A percentile compares a stretch with the other conserved stretches of the same genome.
Conservation (phyloP, 495 filamentous ascomycete species). For the Choiromyces venosus region DNA sequence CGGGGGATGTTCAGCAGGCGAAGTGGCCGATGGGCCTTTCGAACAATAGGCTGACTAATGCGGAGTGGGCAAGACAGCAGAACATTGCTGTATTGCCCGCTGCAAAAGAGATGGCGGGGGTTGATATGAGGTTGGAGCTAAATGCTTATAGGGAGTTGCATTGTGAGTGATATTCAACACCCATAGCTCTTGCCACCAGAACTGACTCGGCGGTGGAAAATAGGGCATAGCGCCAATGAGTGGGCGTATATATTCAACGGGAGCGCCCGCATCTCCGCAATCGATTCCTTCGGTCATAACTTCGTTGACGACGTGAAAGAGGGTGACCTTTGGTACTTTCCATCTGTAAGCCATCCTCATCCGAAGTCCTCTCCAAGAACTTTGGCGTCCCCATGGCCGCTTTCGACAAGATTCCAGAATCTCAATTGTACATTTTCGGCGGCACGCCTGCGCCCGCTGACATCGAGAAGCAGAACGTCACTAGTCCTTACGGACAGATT, state of each 20-base stretch:
- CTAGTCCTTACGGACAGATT: conserved; percentile 49
- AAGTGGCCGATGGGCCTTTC: conserved; percentile 64
- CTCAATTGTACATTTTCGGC: conserved; percentile 59
- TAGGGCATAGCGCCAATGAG: conserved; percentile 57
- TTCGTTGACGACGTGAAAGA: conserved; percentile 58
- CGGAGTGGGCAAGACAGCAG: conserved; percentile 62
- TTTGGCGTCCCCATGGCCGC: conserved; percentile 55
- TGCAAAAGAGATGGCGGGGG: conserved; percentile 63
- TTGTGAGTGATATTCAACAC: conserved; percentile 41
- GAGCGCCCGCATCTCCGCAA: conserved; percentile 52
- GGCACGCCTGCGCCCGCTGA: conserved; percentile 43
- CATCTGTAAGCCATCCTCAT: conserved; percentile 46
- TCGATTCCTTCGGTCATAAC: conserved; percentile 56
- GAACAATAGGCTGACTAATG: conserved; percentile 51
- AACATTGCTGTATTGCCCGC: conserved; percentile 57
- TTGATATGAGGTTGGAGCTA: conserved; percentile 65
- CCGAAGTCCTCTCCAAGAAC: conserved; percentile 60
- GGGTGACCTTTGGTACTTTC: conserved; percentile 66
- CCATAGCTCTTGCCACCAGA: background rate
- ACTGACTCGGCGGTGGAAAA: conserved; percentile 7
- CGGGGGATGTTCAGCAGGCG: conserved; percentile 57
- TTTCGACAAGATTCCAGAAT: conserved; percentile 54
- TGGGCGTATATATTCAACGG: conserved; percentile 62
- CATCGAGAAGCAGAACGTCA: conserved; percentile 49
- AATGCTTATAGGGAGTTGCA: conserved; percentile 62